phyloP scores from a whole-genome alignment of 345 rosid species.

The Citrus cavaleriei region DNA sequence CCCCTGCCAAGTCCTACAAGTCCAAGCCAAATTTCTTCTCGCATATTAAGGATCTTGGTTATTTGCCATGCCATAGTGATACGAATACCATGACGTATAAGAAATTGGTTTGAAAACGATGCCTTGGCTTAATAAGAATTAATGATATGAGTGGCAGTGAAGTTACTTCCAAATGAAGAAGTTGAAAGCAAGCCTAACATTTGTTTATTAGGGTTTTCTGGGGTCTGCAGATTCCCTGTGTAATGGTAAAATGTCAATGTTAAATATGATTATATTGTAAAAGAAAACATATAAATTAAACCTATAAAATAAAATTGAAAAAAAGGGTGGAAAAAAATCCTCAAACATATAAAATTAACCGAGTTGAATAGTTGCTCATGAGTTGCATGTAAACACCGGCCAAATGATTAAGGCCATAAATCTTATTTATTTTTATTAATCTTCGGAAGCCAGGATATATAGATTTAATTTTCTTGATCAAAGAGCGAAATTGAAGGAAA shows the following conservation, averaged over 20 bases:
- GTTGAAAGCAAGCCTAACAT: constrained; percentile 4
- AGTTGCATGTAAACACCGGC: constrained; percentile 14
- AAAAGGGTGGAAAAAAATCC: too few relatives aligned
- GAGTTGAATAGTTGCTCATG: not conserved
- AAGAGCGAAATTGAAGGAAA: constrained; percentile 32
- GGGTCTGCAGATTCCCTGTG: not conserved
- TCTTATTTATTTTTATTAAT: not conserved
- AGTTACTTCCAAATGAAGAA: constrained; percentile 18
- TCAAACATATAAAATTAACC: not conserved
- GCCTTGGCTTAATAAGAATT: not conserved
- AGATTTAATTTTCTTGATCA: not conserved
- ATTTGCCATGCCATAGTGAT: too few relatives aligned
- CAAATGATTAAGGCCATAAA: constrained; percentile 24
- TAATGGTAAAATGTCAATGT: not conserved
- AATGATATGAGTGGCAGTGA: not conserved
- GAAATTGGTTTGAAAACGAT: not conserved
- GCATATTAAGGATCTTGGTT: not conserved
- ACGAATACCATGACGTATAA: not conserved
- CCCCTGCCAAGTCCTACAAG: constrained; percentile 8
- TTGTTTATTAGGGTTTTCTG: not conserved
- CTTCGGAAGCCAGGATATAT: too few relatives aligned
- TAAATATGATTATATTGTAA: not conserved
- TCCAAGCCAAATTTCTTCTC: not conserved
- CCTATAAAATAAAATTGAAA: not conserved
- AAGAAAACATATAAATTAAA: too few relatives aligned